phyloP scores from a whole-genome alignment of 345 rosid species.

The Pugionium cornutum region DNA sequence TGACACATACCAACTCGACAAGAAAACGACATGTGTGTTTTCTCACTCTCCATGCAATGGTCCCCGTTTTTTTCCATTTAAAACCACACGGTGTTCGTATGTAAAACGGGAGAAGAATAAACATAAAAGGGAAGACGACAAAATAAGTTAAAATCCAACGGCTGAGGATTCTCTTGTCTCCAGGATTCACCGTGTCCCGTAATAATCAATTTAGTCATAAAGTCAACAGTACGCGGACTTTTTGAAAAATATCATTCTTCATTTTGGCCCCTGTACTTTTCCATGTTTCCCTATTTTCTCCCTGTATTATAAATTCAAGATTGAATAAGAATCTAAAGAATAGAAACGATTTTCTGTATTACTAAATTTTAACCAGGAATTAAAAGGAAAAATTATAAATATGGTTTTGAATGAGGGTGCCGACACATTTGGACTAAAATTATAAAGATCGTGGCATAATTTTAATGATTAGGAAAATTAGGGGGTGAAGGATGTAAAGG shows the following conservation, averaged over 20 bases:
- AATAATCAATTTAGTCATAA: conserved; percentile 26
- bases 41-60: conserved; percentile 35
- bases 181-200: conserved; percentile 21
- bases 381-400: not conserved
- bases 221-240: conserved; percentile 33
- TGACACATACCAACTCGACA: conserved; percentile 47
- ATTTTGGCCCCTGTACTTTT: conserved; percentile 33
- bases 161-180: conserved; percentile 18
- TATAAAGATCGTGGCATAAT: not conserved
- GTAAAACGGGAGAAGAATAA: conserved; percentile 14
- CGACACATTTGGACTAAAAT: conserved; percentile 25
- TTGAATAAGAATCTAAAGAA: not conserved
- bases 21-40: conserved; percentile 43
- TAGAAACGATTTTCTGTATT: not conserved
- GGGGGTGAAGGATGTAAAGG: conserved; percentile 45
- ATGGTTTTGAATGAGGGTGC: conserved; percentile 2
- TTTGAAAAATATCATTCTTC: conserved; percentile 3
- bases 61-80: conserved; percentile 34
- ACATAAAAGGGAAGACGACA: conserved; percentile 27
- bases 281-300: not conserved
- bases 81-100: conserved; percentile 41
- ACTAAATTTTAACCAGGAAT: not conserved
- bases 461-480: not conserved
- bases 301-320: not conserved
- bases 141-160: conserved; percentile 35